Percentiles rank a stretch among this genome's conserved stretches.
These are phyloP conservation scores for Trichosanthes cucumerina DNA, from an alignment of 306 rosid genomes.

Conservation along the genomic window DNA sequence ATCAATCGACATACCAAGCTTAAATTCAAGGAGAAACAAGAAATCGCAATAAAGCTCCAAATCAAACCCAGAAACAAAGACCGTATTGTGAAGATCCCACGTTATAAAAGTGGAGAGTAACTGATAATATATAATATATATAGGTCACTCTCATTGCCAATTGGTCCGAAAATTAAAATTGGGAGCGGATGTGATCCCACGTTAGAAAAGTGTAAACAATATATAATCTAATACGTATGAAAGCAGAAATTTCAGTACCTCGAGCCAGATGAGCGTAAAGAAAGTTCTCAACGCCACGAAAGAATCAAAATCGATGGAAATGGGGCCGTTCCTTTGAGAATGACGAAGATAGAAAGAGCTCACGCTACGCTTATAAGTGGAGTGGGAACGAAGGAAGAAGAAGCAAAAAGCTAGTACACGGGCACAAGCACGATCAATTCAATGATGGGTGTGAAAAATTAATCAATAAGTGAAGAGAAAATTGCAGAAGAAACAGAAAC, in stretches of 20 bases:
- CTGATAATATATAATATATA: too few species aligned
- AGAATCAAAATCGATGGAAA: not conserved
- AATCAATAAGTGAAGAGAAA: not conserved
- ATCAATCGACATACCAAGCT: not conserved
- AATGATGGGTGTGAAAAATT: not conserved
- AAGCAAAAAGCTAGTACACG: not conserved
- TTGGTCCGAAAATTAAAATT: too few species aligned
- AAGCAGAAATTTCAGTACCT: not conserved
- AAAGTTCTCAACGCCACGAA: not conserved
- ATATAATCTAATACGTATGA: too few species aligned
- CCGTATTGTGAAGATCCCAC: too few species aligned
- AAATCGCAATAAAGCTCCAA: not conserved
- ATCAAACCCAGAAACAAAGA: not conserved
- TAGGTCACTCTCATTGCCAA: too few species aligned
- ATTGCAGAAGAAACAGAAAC: not conserved
- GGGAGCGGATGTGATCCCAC: too few species aligned
- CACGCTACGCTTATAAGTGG: not conserved
- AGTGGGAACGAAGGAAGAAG: not conserved
- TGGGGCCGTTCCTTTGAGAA: not conserved
- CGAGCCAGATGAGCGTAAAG: not conserved
- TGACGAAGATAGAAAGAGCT: not conserved
- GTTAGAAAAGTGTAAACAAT: too few species aligned
- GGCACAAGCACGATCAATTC: not conserved
- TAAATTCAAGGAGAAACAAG: not conserved
- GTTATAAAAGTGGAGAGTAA: too few species aligned